These are phyloP conservation scores for Pulchroboletus neoregius DNA, from an alignment of 1,284 basidiomycete species.

Conservation along the genomic window DNA sequence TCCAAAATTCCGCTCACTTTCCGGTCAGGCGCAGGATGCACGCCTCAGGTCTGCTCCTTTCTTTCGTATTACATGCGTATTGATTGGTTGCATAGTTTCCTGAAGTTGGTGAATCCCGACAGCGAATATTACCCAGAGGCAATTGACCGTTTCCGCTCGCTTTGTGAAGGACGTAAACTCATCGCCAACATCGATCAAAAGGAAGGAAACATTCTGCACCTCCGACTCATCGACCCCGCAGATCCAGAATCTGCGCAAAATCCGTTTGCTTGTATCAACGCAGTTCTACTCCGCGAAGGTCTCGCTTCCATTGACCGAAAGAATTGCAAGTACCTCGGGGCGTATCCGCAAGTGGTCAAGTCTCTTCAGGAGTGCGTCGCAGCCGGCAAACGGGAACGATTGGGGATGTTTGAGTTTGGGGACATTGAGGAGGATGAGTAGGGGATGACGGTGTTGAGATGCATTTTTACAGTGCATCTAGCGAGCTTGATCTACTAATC, in stretches of 20 bases:
- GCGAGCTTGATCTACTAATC: conserved; percentile 19
- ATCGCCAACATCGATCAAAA: conserved; percentile 86
- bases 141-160: conserved; percentile 75
- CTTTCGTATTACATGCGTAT: background rate
- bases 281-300: conserved; percentile 77
- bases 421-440: conserved; percentile 73
- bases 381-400: conserved; percentile 70
- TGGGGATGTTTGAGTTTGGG: conserved; percentile 87
- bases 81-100: conserved; percentile 53
- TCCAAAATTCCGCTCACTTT: conserved; percentile 77
- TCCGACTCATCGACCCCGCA: conserved; percentile 82
- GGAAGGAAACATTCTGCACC: conserved; percentile 75
- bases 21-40: conserved; percentile 81
- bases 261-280: conserved; percentile 77
- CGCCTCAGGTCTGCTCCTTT: conserved; percentile 58
- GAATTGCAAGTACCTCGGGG: conserved; percentile 65
- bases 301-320: conserved; percentile 77
- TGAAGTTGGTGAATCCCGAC: conserved; percentile 73
- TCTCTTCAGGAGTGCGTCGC: conserved; percentile 60
- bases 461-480: conserved; percentile 17
- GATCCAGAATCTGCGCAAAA: conserved; percentile 67
- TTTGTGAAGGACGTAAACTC: conserved; percentile 86
- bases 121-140: conserved; percentile 87
- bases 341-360: conserved; percentile 68
- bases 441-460: conserved; percentile 10